These are phyloP conservation scores for Cetraspora pellucida DNA, from an alignment of 192 early-diverging fungal genomes.

Conservation along the genomic window DNA sequence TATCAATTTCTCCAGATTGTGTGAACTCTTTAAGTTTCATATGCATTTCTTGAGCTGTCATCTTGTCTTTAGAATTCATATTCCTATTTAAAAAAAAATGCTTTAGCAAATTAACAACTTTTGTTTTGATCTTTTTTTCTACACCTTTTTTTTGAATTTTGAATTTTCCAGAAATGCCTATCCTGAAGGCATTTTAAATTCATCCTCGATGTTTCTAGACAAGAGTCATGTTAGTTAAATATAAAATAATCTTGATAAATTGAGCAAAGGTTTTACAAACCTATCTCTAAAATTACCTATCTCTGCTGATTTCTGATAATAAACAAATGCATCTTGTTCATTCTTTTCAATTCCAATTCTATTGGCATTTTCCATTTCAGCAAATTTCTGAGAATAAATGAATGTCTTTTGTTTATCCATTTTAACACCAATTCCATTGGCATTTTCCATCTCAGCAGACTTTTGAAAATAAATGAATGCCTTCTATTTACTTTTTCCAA, in stretches of 20 bases:
- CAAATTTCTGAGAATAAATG: too few relatives aligned
- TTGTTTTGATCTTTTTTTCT: background rate
- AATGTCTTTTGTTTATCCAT: too few relatives aligned
- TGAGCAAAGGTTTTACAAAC: background rate
- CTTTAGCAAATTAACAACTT: background rate
- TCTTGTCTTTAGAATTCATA: background rate
- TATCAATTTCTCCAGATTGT: background rate
- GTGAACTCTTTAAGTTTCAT: background rate
- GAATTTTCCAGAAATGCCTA: background rate
- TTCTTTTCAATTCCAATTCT: too few relatives aligned
- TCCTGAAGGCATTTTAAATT: background rate
- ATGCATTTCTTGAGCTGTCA: background rate
- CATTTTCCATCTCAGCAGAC: too few relatives aligned
- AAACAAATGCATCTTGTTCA: too few relatives aligned
- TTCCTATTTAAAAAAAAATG: conserved; percentile 4
- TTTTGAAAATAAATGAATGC: too few relatives aligned
- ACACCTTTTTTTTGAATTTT: background rate
- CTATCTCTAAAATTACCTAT: background rate
- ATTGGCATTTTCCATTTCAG: too few relatives aligned
- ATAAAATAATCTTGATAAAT: background rate
- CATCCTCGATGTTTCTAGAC: background rate
- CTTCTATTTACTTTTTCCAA: too few relatives aligned
- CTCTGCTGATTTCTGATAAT: background rate
- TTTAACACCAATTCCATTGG: too few relatives aligned
- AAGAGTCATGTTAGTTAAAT: background rate